Evolutionary conservation across 2,329 filamentous ascomycete genomes (phyloP), one percentile per base, ranked within the genome.

Genomic region (Cucurbitaria berberidis): DNA sequence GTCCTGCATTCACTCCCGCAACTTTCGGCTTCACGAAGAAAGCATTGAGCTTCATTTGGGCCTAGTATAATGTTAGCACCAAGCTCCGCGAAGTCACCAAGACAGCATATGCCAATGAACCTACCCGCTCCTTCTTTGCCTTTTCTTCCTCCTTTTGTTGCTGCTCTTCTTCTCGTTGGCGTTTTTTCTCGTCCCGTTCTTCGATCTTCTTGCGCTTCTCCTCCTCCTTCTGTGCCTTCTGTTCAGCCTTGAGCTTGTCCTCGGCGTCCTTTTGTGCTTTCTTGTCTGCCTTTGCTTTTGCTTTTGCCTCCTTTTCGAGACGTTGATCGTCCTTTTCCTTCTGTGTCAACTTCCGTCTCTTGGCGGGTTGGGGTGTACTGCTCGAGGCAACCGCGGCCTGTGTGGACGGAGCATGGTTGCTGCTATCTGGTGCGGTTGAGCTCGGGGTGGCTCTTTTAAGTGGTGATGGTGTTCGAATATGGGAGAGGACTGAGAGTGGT

Each of bases 151-250:
- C 64, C 48, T 79, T 80, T 53, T 73, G 70, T 35, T 77, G 80
- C 59, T 82, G 79, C 48, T 80, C 77, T 55, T 81, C 76, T n/a
- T 78, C 78, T 45, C 74, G 74, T 10, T 75, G 73, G 13, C 69
- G 70, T 47, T 75, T 74, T 52, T 77, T 75, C 55, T 76, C 76
- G 29, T 75, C 70, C 39, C 69, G 73, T 60, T 77, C 65, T 32
- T 67, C 65, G 15, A 66, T 65, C 44, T 71, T 73, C 55, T 68
- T 73, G 11, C 63, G 63, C 36, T 67, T 71, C 53, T 76, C 75
- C 42, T 72, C 75, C 8, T 70, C 64, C 53, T 69, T 72, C 49
- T 71, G 68, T 11, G 66, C 67, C 50, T 72, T 75, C 49, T 72
- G 60, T 51, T 76, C 73, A 36, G 70, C 73, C 59, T 76, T 74